Evolutionary conservation across 768 basidiomycete genomes (phyloP).

Genomic region (Kondoa malvinella): DNA sequence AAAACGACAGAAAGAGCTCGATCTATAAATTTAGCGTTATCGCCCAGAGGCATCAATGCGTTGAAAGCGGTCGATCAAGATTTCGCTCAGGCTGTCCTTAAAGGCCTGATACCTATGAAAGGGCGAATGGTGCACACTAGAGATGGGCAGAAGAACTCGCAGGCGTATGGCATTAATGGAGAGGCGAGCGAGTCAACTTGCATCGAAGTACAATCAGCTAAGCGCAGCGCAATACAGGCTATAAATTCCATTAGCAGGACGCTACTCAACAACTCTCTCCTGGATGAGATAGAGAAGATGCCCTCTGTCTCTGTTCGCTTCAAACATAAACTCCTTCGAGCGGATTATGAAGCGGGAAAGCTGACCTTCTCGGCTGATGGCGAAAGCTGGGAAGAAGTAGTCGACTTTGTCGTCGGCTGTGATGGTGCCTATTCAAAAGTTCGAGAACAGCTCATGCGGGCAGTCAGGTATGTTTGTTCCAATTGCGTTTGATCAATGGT

Average conservation of each 20-base stretch:
- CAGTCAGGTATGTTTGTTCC: background rate
- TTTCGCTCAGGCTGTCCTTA: constrained; percentile 51
- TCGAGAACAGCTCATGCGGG: constrained; percentile 79
- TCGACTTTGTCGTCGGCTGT: constrained; percentile 49
- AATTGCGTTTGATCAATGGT: background rate
- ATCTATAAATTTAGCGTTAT: constrained; percentile 92
- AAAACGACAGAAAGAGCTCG: constrained; percentile 52
- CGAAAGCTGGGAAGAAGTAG: constrained; percentile 35
- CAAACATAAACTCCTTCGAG: constrained; percentile 56
- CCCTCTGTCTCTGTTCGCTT: constrained; percentile 56
- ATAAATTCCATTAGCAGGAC: constrained; percentile 87
- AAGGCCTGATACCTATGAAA: constrained; percentile 75
- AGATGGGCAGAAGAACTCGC: constrained; percentile 57
- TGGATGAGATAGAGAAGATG: constrained; percentile 52
- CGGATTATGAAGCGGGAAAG: constrained; percentile 54
- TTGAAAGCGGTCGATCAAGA: constrained; percentile 60
- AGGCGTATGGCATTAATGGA: constrained; percentile 70
- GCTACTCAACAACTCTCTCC: constrained; percentile 66
- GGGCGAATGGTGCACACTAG: constrained; percentile 84
- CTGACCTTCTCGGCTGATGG: constrained; percentile 40
- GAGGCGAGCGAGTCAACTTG: constrained; percentile 43
- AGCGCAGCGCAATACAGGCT: constrained; percentile 39
- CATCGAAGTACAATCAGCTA: background rate
- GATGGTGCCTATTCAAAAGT: constrained; percentile 89
- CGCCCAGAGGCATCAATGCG: constrained; percentile 78